Conservation (phyloP, 257 asterid genomes). For the Solanum ossicruentum region DNA sequence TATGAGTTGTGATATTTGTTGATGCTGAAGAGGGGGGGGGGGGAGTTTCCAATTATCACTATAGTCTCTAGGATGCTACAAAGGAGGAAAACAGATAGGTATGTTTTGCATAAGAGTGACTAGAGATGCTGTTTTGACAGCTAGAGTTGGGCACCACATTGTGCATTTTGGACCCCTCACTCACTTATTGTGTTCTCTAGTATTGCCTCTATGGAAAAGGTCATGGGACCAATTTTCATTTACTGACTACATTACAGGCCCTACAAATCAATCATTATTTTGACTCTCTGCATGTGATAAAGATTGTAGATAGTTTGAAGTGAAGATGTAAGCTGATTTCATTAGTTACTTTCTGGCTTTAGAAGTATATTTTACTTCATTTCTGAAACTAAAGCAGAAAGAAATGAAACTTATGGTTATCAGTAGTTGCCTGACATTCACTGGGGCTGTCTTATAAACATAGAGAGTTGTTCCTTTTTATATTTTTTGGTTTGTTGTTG, state of each 20-base stretch:
- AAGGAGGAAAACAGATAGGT: not conserved
- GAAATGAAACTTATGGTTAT: not conserved
- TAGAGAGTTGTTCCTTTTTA: not conserved
- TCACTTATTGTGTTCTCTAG: not conserved
- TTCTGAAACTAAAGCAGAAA: not conserved
- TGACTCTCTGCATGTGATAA: not conserved
- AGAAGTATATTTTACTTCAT: not conserved
- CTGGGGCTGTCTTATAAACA: not conserved
- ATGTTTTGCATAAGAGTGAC: not conserved
- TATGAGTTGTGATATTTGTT: not conserved
- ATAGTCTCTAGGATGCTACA: not conserved
- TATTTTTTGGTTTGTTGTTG: no score
- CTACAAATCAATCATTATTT: not conserved
- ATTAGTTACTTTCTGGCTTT: not conserved
- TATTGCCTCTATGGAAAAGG: not conserved
- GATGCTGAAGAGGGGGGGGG: not conserved
- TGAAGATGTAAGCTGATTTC: not conserved
- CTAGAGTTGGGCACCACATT: not conserved
- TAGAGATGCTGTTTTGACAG: not conserved
- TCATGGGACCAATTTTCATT: not conserved
- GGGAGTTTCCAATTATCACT: not conserved
- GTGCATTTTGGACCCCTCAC: not conserved
- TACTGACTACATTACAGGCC: not conserved
- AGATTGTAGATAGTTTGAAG: not conserved
- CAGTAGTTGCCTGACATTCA: not conserved